Evolutionary conservation across 2,329 filamentous ascomycete genomes (phyloP).

Genomic region (Sclerotinia spermophila): DNA sequence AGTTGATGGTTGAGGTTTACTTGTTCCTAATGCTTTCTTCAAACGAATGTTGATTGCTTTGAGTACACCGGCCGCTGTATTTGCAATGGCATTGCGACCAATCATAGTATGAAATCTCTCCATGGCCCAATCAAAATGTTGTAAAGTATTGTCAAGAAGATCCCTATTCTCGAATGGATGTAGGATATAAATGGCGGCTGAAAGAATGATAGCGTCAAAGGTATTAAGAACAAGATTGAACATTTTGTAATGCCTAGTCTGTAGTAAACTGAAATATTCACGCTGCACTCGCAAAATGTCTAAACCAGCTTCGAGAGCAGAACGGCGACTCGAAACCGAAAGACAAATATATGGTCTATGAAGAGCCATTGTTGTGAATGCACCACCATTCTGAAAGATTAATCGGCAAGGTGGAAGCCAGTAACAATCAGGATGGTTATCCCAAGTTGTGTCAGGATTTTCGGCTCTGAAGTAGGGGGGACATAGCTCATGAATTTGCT

Average conservation of each 20-base stretch:
- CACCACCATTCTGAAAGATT: slow-evolving; percentile 45
- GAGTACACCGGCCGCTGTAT: slow-evolving; percentile 52
- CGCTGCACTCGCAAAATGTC: slow-evolving; percentile 54
- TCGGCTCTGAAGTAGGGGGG: slow-evolving; percentile 52
- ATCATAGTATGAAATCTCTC: slow-evolving; percentile 56
- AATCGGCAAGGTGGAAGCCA: slow-evolving; percentile 51
- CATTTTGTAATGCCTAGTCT: slow-evolving; percentile 50
- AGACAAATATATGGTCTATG: slow-evolving; percentile 62
- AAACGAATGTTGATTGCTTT: slow-evolving; percentile 53
- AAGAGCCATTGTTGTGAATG: slow-evolving; percentile 56
- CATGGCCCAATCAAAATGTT: slow-evolving; percentile 58
- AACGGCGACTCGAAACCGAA: slow-evolving; percentile 49
- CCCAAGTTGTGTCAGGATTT: slow-evolving; percentile 56
- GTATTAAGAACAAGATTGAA: slow-evolving; percentile 59
- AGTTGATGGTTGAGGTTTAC: slow-evolving; percentile 12
- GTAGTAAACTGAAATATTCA: slow-evolving; percentile 47
- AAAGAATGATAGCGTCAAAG: slow-evolving; percentile 60
- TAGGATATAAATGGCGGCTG: slow-evolving; percentile 58
- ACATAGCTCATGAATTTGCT: slow-evolving; percentile 46
- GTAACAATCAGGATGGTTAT: slow-evolving; percentile 48
- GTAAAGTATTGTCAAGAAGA: slow-evolving; percentile 45
- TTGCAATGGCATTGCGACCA: slow-evolving; percentile 51
- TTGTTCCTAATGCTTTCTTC: slow-evolving; percentile 42
- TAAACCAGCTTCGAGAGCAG: slow-evolving; percentile 54
- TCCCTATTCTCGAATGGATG: slow-evolving; percentile 55